Evolutionary conservation across 75 land plant genomes (phyloP).

Genomic region (Pseudotsuga menziesii): DNA sequence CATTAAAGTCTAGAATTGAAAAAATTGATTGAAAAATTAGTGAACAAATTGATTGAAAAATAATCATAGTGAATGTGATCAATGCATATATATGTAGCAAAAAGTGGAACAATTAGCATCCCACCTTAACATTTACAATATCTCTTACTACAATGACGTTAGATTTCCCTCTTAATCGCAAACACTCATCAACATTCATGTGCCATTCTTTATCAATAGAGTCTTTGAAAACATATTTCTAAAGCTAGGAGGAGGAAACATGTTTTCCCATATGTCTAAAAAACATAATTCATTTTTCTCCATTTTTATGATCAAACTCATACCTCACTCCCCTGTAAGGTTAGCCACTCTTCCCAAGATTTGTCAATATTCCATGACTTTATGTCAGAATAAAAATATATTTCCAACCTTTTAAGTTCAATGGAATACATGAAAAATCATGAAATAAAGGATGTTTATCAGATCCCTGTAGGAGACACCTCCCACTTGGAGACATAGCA

Average conservation of each 20-base stretch:
- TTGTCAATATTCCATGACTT: constrained; percentile 67
- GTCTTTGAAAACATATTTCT: constrained; percentile 17
- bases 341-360: constrained; percentile 76
- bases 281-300: not conserved
- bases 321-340: constrained; percentile 88
- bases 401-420: constrained; percentile 71
- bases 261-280: constrained; percentile 12
- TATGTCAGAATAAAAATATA: constrained; percentile 86
- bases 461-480: not conserved
- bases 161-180: constrained; percentile 16
- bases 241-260: constrained; percentile 23
- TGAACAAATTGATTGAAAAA: too few species aligned
- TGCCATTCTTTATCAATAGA: constrained; percentile 19
- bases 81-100: not conserved
- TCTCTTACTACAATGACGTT: constrained; percentile 43
- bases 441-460: not conserved
- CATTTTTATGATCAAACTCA: not conserved
- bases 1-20: too few species aligned
- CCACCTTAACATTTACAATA: constrained; percentile 30
- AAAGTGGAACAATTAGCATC: not conserved
- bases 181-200: constrained; percentile 18
- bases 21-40: too few species aligned
- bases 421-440: constrained; percentile 58
- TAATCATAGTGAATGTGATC: not conserved
- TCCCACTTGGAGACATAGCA: constrained; percentile 3